Evolutionary conservation across 2,329 filamentous ascomycete genomes (phyloP), one percentile per base, ranked within the genome.

Genomic region (Nannizziopsis barbatae): DNA sequence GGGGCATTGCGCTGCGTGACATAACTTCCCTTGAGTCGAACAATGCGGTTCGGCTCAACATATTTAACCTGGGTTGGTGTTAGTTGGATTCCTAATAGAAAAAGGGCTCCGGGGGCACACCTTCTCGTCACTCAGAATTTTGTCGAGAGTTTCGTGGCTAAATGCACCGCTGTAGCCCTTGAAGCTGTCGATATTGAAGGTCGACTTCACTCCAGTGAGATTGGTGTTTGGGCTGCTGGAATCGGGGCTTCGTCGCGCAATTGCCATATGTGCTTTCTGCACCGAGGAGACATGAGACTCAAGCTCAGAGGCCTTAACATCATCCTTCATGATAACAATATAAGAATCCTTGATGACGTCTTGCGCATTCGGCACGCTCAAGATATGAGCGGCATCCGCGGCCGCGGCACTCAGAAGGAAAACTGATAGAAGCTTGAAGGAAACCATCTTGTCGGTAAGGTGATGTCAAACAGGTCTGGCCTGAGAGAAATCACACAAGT

Each of bases 1-100:
- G 64, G 58, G 42, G 49, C 52, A 31, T 45, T 53, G 43, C 60
- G 58, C 20, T 58, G 56, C n/a, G 53, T 56, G 31, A 15, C 15
- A 8, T 27, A 27, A 27, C 41, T 5, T 20, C 31, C 33, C 31
- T 40, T 15, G n/a, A 48, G 14, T 11, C 30, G 44, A 41, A 52
- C 44, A 31, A 52, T 42, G 7, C 41, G 41, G 45, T 56, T 50
- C 11, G 41, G 47, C 42, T 56, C 54, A 42, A 56, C 45, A 40
- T 50, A 53, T 27, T 46, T 44, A 12, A 56, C 54, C 54, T 56
- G 42, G 27, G 11, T 17, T 17, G n/a, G 32, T 4, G 33, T 6
- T 47, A 31, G 35, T 46, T 2, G 15, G 4, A 12, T n/a, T 40
- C 31, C 15, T 20, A 7, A 2, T 2, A 30, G 5, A n/a, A 22